Conservation (phyloP, 768 basidiomycete genomes). For the Leccinum subgranulosum region DNA sequence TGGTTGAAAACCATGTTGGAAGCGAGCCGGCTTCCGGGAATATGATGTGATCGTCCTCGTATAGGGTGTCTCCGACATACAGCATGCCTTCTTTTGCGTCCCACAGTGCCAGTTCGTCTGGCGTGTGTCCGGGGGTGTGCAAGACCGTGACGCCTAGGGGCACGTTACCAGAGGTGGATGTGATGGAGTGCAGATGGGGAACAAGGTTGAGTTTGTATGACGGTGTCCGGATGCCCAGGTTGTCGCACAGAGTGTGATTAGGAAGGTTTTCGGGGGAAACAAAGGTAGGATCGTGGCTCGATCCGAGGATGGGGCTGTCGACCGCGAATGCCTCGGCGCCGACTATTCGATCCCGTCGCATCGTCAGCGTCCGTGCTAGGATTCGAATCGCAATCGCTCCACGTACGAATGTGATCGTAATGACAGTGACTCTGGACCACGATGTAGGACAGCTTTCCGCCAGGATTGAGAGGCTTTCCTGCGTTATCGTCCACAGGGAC, state of each 20-base stretch:
- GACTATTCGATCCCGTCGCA: conserved; percentile 21
- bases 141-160: conserved; percentile 41
- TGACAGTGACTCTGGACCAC: conserved; percentile 54
- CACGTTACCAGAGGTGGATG: conserved; percentile 10
- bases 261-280: conserved; percentile 40
- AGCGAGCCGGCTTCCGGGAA: conserved; percentile 56
- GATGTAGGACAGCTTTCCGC: conserved; percentile 41
- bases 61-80: conserved; percentile 56
- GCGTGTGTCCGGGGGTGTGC: conserved; percentile 58
- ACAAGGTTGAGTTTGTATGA: conserved; percentile 46
- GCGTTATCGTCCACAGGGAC: conserved; percentile 41
- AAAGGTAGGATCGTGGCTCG: conserved; percentile 46
- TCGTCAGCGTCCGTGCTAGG: not conserved
- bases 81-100: conserved; percentile 48
- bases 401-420: conserved; percentile 57
- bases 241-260: conserved; percentile 44
- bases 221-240: conserved; percentile 39
- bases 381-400: not conserved
- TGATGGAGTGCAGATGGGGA: conserved; percentile 37
- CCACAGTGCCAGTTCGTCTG: conserved; percentile 56
- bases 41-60: conserved; percentile 53
- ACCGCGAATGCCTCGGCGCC: conserved; percentile 48
- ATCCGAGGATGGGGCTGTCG: conserved; percentile 48
- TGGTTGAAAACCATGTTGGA: conserved; percentile 43
- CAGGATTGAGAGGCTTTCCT: conserved; percentile 42